Conservation (phyloP, 2,329 filamentous ascomycete species). For the Coniochaeta sp. region DNA sequence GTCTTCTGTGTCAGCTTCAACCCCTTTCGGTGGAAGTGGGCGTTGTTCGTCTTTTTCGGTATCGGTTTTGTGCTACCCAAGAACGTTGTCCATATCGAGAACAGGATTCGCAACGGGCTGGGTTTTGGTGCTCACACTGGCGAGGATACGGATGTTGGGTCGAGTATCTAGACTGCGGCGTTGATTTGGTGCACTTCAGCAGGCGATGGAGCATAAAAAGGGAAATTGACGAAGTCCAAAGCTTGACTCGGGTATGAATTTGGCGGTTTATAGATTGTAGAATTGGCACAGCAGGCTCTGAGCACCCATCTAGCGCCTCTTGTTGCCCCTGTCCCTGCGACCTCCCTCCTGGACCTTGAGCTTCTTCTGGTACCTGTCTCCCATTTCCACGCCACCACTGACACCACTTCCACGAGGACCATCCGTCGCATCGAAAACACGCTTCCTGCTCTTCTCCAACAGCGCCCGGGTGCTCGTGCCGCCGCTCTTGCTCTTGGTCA, state of each 20-base stretch:
- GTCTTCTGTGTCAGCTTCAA: conserved; percentile 71
- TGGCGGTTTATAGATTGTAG: too few relatives aligned
- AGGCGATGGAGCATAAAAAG: too few relatives aligned
- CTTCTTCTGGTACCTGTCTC: conserved; percentile 68
- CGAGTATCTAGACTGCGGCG: conserved; percentile 20
- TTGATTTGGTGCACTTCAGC: too few relatives aligned
- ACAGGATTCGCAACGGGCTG: conserved; percentile 47
- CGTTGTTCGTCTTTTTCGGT: conserved; percentile 73
- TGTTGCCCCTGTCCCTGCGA: conserved; percentile 36
- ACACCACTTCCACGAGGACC: conserved; percentile 58
- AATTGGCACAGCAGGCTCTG: too few relatives aligned
- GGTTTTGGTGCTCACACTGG: conserved; percentile 24
- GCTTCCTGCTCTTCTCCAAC: conserved; percentile 81
- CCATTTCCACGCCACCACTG: conserved; percentile 48
- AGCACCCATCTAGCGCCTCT: conserved; percentile 19
- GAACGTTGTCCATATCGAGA: conserved; percentile 60
- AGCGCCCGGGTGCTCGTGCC: conserved; percentile 51
- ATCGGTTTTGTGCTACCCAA: conserved; percentile 60
- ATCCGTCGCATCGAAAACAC: conserved; percentile 61
- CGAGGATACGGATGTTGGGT: conserved; percentile 21
- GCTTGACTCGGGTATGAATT: too few relatives aligned
- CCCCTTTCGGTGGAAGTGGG: conserved; percentile 89
- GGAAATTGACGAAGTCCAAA: too few relatives aligned
- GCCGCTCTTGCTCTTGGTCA: conserved; percentile 65
- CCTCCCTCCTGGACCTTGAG: conserved; percentile 48